Base-by-base conservation (phyloP, 169 alveolate species). In the Ichthyophthirius multifiliis region DNA sequence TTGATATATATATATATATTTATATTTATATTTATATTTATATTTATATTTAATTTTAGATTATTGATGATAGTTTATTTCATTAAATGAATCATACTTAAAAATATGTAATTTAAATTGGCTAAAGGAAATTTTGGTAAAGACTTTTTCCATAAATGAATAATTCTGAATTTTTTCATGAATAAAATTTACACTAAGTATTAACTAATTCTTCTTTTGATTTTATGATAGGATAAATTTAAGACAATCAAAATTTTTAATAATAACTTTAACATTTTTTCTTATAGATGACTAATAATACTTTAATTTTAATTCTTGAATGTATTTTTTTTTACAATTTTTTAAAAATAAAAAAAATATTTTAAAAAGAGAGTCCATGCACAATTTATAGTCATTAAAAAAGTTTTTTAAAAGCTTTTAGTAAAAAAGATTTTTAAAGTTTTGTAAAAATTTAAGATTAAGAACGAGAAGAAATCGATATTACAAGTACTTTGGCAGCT, bases 401-500 rank as follows among this genome's bases (percentile, higher is more conserved):
- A 55, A 55, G 71, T 9, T 27, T 18, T 10, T 23, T 55, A 10
- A 55, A 5, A 27, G 71, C 71, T 27, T 27, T 20, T 27, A 55
- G 71, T 27, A 55, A 55, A 27, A 55, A 18, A 27, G 2, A 55
- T 27, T 55, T 55, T 27, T 10, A 55, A 55, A 55, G 31, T 10
- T 27, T 27, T 10, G 71, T 55, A 6, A 7, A 55, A 7, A 10
- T 55, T 0, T 39, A 34, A 1, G 71, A 55, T 55, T 55, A 27
- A 27, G 71, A 55, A 55, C 23, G 71, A 55, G 71, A 55, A 27
- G 71, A 55, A 55, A 55, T 55, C 5, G 71, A 55, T 55, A 6
- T 55, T 34, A 55, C 71, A 2, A 55, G 71, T 39, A 55, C 71
- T 6, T 55, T 55, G 5, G 12, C 71, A 27, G 71, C 71, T 27